These are phyloP conservation scores for Scedosporium dehoogii DNA, from an alignment of 2,329 filamentous ascomycete genomes.

Conservation along the genomic window DNA sequence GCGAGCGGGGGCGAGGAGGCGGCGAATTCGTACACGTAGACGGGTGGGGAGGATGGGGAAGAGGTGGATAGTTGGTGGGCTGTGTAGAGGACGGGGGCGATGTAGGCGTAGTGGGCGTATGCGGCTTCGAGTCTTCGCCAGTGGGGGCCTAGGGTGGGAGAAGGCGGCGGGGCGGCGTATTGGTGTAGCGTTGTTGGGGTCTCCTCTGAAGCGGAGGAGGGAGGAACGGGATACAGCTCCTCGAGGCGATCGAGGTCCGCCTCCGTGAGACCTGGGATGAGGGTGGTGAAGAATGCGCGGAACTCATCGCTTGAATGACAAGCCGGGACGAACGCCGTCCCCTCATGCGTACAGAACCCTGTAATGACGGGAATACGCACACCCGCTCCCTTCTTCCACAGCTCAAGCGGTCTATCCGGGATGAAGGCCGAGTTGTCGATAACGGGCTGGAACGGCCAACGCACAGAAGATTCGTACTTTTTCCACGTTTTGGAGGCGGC, in stretches of 20 bases:
- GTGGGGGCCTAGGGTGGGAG: constrained; percentile 34
- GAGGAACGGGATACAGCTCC: constrained; percentile 42
- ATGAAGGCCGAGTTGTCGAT: constrained; percentile 52
- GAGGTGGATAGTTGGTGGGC: constrained; percentile 24
- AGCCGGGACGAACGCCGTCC: constrained; percentile 50
- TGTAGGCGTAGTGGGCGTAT: constrained; percentile 56
- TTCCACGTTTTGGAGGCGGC: constrained; percentile 35
- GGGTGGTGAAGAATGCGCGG: constrained; percentile 45
- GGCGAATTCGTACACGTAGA: constrained; percentile 53
- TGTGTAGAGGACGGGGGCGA: constrained; percentile 52
- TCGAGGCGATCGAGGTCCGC: constrained; percentile 45
- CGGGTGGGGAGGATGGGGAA: constrained; percentile 1
- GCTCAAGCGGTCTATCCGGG: constrained; percentile 44
- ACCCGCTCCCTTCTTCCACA: constrained; percentile 30
- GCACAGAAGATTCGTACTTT: constrained; percentile 30
- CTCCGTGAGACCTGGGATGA: constrained; percentile 47
- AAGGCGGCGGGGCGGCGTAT: constrained; percentile 26
- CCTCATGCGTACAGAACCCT: constrained; percentile 63
- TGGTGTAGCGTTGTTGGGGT: constrained; percentile 16
- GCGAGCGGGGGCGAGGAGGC: constrained; percentile 26
- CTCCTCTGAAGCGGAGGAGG: constrained; percentile 13
- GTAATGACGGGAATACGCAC: constrained; percentile 40
- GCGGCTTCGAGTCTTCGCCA: constrained; percentile 49
- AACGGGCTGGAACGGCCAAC: constrained; percentile 60
- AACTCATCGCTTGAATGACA: constrained; percentile 42